Conservation (phyloP, 2,329 filamentous ascomycete genomes). For the Exserohilum turcica region DNA sequence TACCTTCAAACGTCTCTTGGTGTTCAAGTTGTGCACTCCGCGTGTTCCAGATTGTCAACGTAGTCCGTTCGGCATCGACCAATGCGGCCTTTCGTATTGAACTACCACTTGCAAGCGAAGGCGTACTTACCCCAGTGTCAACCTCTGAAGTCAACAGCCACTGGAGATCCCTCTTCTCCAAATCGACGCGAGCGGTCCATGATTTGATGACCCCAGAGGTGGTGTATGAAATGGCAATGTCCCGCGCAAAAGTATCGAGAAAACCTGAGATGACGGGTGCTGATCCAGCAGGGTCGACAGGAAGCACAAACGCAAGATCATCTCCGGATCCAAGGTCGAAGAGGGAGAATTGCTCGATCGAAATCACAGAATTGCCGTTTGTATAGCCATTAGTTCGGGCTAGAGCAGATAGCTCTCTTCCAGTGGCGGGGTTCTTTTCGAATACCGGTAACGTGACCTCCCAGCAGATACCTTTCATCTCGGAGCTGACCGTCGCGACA, state of each 20-base stretch:
- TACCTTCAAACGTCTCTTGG: slow-evolving; percentile 71
- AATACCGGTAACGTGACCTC: slow-evolving; percentile 67
- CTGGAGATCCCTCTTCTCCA: slow-evolving; percentile 65
- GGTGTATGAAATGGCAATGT: slow-evolving; percentile 86
- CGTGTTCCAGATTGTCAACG: slow-evolving; percentile 90
- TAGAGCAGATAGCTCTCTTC: slow-evolving; percentile 32
- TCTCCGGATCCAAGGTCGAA: slow-evolving; percentile 68
- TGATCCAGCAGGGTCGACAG: slow-evolving; percentile 84
- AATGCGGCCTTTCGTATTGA: slow-evolving; percentile 86
- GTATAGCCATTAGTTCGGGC: slow-evolving; percentile 35
- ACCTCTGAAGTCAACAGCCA: slow-evolving; percentile 84
- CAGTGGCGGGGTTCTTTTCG: slow-evolving; percentile 33
- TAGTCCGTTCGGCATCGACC: slow-evolving; percentile 73
- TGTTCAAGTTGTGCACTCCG: slow-evolving; percentile 81
- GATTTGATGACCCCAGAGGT: slow-evolving; percentile 75
- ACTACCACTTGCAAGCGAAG: slow-evolving; percentile 81
- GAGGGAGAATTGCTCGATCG: slow-evolving; percentile 69
- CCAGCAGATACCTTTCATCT: slow-evolving; percentile 81
- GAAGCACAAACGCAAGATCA: slow-evolving; percentile 66
- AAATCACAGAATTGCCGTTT: slow-evolving; percentile 44
- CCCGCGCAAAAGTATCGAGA: slow-evolving; percentile 82
- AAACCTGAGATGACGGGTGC: slow-evolving; percentile 74
- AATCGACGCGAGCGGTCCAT: slow-evolving; percentile 80
- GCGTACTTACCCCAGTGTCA: slow-evolving; percentile 74
- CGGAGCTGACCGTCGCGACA: slow-evolving; percentile 80